phyloP scores from a whole-genome alignment of 192 early-diverging fungal genomes.

The Backusella parvicylindrica region DNA sequence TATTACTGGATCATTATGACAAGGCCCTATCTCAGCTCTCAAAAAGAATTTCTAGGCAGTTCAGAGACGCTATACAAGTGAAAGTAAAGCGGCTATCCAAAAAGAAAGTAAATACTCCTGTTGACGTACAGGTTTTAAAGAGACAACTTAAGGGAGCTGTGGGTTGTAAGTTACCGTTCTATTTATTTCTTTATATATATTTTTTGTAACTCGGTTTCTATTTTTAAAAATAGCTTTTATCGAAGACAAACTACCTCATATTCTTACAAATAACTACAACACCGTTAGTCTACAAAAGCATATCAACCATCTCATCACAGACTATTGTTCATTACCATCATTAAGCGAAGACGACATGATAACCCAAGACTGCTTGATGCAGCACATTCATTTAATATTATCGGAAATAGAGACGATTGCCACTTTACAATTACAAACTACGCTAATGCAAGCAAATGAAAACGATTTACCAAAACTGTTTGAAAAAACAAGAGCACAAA shows the following conservation, averaged over 20 bases:
- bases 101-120: not conserved
- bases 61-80: constrained; percentile 9
- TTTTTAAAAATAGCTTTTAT: constrained; percentile 9
- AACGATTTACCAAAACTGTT: constrained; percentile 9
- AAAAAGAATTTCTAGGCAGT: constrained; percentile 1
- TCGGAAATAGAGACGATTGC: not conserved
- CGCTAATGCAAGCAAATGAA: not conserved
- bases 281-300: constrained; percentile 4
- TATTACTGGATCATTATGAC: constrained; percentile 12
- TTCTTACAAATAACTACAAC: constrained; percentile 3
- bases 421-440: not conserved
- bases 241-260: constrained; percentile 10
- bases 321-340: not conserved
- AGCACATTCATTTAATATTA: not conserved
- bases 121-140: constrained; percentile 11
- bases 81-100: constrained; percentile 1
- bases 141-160: constrained; percentile 8
- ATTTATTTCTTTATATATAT: not conserved
- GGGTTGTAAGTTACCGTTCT: not conserved
- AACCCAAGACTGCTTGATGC: not conserved
- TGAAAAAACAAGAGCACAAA: constrained; percentile 14
- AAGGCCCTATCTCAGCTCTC: constrained; percentile 4
- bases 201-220: not conserved
- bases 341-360: not conserved
- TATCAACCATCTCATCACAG: not conserved